Conservation (phyloP, 768 basidiomycete genomes). For the Dacryopinax primogenitus region DNA sequence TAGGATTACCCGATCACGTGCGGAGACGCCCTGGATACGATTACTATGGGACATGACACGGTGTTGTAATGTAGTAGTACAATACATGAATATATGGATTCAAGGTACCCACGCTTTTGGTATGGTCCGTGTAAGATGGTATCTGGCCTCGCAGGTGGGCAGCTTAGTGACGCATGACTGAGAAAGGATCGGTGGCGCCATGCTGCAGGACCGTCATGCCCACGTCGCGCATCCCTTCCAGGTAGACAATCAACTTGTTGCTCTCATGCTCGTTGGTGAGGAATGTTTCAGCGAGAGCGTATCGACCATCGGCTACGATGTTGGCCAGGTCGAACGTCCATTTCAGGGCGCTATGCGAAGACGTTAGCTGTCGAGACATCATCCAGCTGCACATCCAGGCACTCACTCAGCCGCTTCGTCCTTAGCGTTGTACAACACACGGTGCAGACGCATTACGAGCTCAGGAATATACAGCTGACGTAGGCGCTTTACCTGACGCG, state of each 20-base stretch:
- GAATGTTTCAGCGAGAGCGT: slow-evolving; percentile 78
- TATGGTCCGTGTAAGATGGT: not conserved
- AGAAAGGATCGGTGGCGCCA: slow-evolving; percentile 68
- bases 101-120: not conserved
- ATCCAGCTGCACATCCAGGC: too few relatives aligned
- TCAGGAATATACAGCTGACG: slow-evolving; percentile 84
- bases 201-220: slow-evolving; percentile 57
- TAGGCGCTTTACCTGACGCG: slow-evolving; percentile 60
- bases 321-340: slow-evolving; percentile 65
- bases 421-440: slow-evolving; percentile 51
- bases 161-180: slow-evolving; percentile 24
- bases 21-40: slow-evolving; percentile 3
- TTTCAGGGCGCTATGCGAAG: slow-evolving; percentile 50
- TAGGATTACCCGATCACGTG: not conserved
- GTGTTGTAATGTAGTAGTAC: slow-evolving; percentile 6
- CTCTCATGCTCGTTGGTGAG: slow-evolving; percentile 39
- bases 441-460: slow-evolving; percentile 73
- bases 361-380: too few relatives aligned
- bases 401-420: slow-evolving; percentile 53
- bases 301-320: slow-evolving; percentile 75
- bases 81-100: slow-evolving; percentile 2
- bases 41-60: not conserved
- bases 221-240: slow-evolving; percentile 58
- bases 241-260: slow-evolving; percentile 54
- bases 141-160: not conserved